A percentile compares a stretch with the other conserved stretches of the same genome.
phyloP scores from a whole-genome alignment of 108 stramenopile genomes.

The Hondaea fermentalgiana region DNA sequence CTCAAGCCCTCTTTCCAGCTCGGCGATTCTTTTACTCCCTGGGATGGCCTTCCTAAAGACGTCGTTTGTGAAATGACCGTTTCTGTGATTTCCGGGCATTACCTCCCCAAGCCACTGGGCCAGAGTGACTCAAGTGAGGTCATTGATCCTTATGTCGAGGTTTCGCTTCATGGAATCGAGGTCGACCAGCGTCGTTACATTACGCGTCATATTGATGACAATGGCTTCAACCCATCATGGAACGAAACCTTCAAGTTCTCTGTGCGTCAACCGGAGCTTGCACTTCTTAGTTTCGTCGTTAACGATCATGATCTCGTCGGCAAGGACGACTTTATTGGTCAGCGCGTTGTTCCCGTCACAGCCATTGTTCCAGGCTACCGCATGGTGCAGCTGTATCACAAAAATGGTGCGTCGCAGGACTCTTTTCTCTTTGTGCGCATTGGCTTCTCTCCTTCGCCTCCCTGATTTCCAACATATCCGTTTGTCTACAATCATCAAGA shows the following conservation, averaged over 20 bases:
- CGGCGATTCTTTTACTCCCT: neutral
- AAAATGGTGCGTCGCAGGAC: neutral
- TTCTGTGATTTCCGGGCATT: neutral
- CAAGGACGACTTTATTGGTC: conserved; percentile 42
- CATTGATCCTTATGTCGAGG: conserved; percentile 46
- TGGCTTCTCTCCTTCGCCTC: neutral
- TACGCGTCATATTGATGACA: conserved; percentile 33
- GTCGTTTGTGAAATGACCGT: neutral
- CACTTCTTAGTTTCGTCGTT: conserved; percentile 37
- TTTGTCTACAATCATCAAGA: neutral
- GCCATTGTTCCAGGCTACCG: neutral
- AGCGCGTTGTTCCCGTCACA: conserved; percentile 32
- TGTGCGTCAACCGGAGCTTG: conserved; percentile 26
- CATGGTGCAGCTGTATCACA: neutral
- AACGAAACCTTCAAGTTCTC: conserved; percentile 24
- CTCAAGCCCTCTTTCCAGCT: conserved; percentile 56
- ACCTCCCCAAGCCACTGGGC: conserved; percentile 45
- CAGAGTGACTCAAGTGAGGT: conserved; percentile 32
- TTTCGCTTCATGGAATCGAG: conserved; percentile 7
- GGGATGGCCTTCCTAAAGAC: neutral
- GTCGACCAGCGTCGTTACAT: neutral
- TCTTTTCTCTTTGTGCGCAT: neutral
- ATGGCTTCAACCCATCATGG: conserved; percentile 51
- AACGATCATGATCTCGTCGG: conserved; percentile 37
- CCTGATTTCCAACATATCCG: neutral